phyloP scores from a whole-genome alignment of 345 rosid genomes.

The Gossypium longicalyx region DNA sequence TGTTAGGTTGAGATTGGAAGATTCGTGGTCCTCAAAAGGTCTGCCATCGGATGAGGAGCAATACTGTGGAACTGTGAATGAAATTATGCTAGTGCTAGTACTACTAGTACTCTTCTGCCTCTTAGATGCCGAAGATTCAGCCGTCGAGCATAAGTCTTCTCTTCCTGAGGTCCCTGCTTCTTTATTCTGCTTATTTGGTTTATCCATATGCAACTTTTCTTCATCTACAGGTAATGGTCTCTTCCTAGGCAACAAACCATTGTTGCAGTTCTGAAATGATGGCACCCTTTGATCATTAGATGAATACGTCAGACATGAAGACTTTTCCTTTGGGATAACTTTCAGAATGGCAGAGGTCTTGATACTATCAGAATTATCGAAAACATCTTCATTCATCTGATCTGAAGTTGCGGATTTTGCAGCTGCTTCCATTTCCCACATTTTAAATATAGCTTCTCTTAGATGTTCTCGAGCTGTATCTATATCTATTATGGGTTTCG shows the following conservation, averaged over 20 bases:
- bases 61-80: conserved; percentile 62
- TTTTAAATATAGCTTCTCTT: conserved; percentile 65
- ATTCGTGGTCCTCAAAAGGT: conserved; percentile 38
- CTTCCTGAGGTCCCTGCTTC: conserved; percentile 29
- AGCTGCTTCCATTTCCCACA: conserved; percentile 70
- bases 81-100: conserved; percentile 29
- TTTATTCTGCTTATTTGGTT: conserved; percentile 11
- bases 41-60: conserved; percentile 45
- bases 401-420: conserved; percentile 35
- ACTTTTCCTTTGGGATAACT: conserved; percentile 36
- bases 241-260: conserved; percentile 36
- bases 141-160: conserved; percentile 65
- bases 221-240: conserved; percentile 46
- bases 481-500: conserved; percentile 56
- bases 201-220: conserved; percentile 13
- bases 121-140: conserved; percentile 60
- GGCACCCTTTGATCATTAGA: conserved; percentile 85
- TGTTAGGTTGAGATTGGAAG: conserved; percentile 32
- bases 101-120: conserved; percentile 22
- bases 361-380: conserved; percentile 52
- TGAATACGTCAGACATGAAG: conserved; percentile 42
- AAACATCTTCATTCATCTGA: conserved; percentile 53
- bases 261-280: conserved; percentile 30
- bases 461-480: conserved; percentile 43
- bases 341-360: conserved; percentile 31